Base-by-base conservation (phyloP, 257 asterid species). In the Cynanchum wilfordii region DNA sequence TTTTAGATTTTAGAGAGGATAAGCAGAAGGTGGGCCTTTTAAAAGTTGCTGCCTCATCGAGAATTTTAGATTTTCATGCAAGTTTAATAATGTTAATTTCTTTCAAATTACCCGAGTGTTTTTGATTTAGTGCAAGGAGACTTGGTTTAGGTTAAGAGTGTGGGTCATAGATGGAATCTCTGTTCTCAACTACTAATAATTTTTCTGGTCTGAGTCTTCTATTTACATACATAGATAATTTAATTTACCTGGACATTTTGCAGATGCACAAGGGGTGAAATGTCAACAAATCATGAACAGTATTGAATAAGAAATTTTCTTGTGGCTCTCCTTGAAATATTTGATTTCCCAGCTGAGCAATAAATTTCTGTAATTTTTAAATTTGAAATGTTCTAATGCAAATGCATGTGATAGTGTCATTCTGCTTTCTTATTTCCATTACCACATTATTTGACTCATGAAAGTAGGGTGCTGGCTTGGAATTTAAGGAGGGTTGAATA, bases 401-500 rank as follows among this genome's bases (percentile, higher is more conserved):
- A 17, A 50, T 76, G 5, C 63, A 57, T 69, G 49, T 36, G n/a
- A 52, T 58, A 50, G 57, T 70, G 24, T 66, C 19, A 38, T 12
- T 11, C 63, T 57, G 12, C 49, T 33, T 4, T 58, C 11, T n/a
- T 27, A 20, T 70, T 66, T 33, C 66, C 25, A 20, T 68, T 57
- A 76, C 84, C 78, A 74, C 78, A 77, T 33, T 78, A 30, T 64
- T 82, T 82, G 87, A 73, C 29, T 63, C n/a, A 81, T 80, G 74
- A 72, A 59, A 86, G 80, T 80, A 73, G 80, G 79, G 82, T 84
- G 85, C 86, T 79, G 79, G 83, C 83, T 72, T 69, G 86, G 88
- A 81, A 76, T 79, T 81, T 84, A 81, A 82, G 80, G 86, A 81
- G 87, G 82, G 81, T 30, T 79, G 81, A 84, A 79, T 86, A 56